Conservation (phyloP, 176 grass and related monocot genomes). For the Poa annua region DNA sequence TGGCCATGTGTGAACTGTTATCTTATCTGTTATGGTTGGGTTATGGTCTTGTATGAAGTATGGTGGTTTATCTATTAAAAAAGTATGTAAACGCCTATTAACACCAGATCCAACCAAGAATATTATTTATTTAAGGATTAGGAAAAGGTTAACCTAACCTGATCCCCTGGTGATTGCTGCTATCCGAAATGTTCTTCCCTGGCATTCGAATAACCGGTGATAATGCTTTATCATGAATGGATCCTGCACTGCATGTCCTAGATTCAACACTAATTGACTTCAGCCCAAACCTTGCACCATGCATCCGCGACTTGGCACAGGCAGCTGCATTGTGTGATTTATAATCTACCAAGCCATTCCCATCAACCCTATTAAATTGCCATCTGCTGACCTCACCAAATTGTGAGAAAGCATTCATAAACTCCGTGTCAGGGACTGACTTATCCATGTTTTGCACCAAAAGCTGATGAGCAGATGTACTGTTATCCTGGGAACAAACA, state of each 20-base stretch:
- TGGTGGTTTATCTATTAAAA: not conserved
- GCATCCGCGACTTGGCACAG: constrained; percentile 58
- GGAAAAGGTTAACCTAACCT: constrained; percentile 49
- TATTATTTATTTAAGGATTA: constrained; percentile 20
- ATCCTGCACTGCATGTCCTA: constrained; percentile 47
- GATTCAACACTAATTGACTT: constrained; percentile 59
- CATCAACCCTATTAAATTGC: constrained; percentile 58
- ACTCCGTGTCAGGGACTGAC: constrained; percentile 56
- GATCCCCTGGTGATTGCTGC: constrained; percentile 46
- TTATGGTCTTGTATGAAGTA: not conserved
- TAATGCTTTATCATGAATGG: constrained; percentile 42
- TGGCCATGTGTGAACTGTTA: not conserved
- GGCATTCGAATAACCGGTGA: constrained; percentile 43
- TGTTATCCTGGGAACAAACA: constrained; percentile 48
- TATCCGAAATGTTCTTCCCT: constrained; percentile 45
- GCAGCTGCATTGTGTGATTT: constrained; percentile 56
- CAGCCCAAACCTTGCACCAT: constrained; percentile 69
- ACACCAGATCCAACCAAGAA: constrained; percentile 27
- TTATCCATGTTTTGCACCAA: constrained; percentile 68
- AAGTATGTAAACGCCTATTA: constrained; percentile 6
- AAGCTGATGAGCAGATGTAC: constrained; percentile 53
- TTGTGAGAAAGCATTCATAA: constrained; percentile 73
- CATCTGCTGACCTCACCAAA: constrained; percentile 66
- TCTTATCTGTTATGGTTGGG: not conserved
- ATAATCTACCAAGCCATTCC: constrained; percentile 67